Base-by-base conservation (phyloP, 768 basidiomycete species). In the Lactifluus subvellereus region DNA sequence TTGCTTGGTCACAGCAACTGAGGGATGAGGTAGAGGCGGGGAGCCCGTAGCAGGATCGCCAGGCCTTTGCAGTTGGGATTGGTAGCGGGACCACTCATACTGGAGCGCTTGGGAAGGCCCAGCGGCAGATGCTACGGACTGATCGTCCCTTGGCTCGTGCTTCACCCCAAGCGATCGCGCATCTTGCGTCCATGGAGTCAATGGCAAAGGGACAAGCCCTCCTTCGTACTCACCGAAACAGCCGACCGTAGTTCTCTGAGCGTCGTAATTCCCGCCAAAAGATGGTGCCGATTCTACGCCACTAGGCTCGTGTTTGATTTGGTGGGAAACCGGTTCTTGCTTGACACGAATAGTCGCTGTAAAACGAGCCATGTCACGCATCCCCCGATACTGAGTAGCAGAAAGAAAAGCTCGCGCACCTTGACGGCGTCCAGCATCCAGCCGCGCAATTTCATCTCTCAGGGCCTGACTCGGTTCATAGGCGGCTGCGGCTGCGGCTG, bases 371-470 rank as follows among this genome's bases (percentile, higher is more conserved):
- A 18, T 49, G 57, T 35, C 62, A 49, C 33, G 8, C 7, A 40
- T 22, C 20, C 30, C 4, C 20, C 9, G 0, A 6, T 6, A 48
- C 54, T 32, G 37, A 37, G 7, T 22, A 42, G 22, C 30, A n/a
- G 18, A 53, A 52, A 37, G n/a, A 30, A 37, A 42, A 10, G 20
- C 4, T 10, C 58, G 6, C 48, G 48, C 42, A 16, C 59, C 33
- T 51, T 64, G 58, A 18, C 42, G 16, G 6, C 54, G 58, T 1
- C 35, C 11, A 10, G 53, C 48, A 27, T 37, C 51, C 14, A 64
- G 42, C 9, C 54, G 48, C 40, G 63, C 63, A 18, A 64, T 64
- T n/a, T 64, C 58, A 51, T 60, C 54, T 60, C 58, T 59, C n/a
- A 64, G 35, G 45, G 37, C 58, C 42, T 60, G 63, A 20, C n/a